phyloP scores from a whole-genome alignment of 371 early-diverging fungal genomes.

The Mucor plumbeus region DNA sequence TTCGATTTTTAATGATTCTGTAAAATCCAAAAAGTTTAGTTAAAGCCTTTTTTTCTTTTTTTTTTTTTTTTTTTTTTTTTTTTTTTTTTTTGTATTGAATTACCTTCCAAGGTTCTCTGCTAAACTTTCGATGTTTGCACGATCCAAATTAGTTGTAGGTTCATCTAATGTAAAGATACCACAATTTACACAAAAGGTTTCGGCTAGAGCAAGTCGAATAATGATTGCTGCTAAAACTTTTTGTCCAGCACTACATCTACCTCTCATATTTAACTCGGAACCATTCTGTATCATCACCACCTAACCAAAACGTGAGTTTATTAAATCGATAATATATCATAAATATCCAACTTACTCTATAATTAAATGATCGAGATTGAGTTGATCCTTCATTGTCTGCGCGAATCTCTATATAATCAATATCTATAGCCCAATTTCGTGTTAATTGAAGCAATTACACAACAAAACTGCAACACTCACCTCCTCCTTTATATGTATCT shows the following conservation, averaged over 20 bases:
- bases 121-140: conserved; percentile 91
- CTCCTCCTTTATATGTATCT: conserved; percentile 96
- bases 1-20: conserved; percentile 80
- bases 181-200: conserved; percentile 94
- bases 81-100: background rate
- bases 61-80: background rate
- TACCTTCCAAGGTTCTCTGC: conserved; percentile 86
- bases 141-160: conserved; percentile 99
- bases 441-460: background rate
- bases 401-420: conserved; percentile 95
- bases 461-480: conserved; percentile 37
- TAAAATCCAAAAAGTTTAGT: background rate
- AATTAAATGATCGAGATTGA: conserved; percentile 83
- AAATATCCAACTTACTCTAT: conserved; percentile 64
- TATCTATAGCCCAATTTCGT: conserved; percentile 62
- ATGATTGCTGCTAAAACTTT: conserved; percentile 98
- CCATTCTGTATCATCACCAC: conserved; percentile 98
- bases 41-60: background rate
- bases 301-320: conserved; percentile 28
- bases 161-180: conserved; percentile 99
- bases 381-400: conserved; percentile 80
- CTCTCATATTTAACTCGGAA: conserved; percentile 96
- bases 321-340: too few relatives aligned
- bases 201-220: conserved; percentile 97
- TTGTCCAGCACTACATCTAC: conserved; percentile 99